Conservation (phyloP, 768 basidiomycete genomes). For the Suillus placidus region DNA sequence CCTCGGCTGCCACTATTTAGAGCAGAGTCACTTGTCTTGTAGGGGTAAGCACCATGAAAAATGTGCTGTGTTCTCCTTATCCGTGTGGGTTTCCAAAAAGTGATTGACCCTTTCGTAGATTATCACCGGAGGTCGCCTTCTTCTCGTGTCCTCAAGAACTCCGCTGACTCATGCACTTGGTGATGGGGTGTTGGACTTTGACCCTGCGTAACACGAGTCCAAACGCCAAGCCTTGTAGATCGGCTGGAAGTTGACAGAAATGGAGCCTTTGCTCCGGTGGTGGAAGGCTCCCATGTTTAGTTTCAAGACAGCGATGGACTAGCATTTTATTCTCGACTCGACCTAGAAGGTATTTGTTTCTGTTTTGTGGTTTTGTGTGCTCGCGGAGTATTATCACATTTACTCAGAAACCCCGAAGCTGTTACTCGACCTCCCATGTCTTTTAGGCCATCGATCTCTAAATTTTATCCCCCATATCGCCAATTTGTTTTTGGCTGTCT, state of each 20-base stretch:
- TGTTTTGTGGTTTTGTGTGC: slow-evolving; percentile 5
- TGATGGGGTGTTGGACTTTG: neutral
- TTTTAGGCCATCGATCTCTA: slow-evolving; percentile 7
- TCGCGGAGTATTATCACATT: slow-evolving; percentile 7
- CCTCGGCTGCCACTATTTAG: neutral
- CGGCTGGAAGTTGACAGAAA: neutral
- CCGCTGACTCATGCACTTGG: neutral
- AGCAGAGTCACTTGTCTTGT: neutral
- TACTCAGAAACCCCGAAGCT: slow-evolving; percentile 7
- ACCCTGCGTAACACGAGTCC: neutral
- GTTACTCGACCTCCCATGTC: neutral
- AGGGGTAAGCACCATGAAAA: neutral
- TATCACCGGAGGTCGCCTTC: neutral
- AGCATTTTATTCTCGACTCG: slow-evolving; percentile 1
- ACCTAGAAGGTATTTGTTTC: slow-evolving; percentile 6
- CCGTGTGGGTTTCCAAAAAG: neutral
- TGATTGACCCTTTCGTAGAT: slow-evolving; percentile 2
- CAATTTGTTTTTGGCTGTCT: slow-evolving; percentile 8
- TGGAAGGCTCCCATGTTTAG: neutral
- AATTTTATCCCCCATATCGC: slow-evolving; percentile 5
- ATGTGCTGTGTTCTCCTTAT: neutral
- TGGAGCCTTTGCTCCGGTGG: neutral
- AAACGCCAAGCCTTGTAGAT: neutral
- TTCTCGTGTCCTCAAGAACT: neutral
- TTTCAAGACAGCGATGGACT: neutral